Evolutionary conservation across 2,329 filamentous ascomycete species (phyloP), one percentile per base, ranked within the genome.

Genomic region (Fusarium camptoceras): DNA sequence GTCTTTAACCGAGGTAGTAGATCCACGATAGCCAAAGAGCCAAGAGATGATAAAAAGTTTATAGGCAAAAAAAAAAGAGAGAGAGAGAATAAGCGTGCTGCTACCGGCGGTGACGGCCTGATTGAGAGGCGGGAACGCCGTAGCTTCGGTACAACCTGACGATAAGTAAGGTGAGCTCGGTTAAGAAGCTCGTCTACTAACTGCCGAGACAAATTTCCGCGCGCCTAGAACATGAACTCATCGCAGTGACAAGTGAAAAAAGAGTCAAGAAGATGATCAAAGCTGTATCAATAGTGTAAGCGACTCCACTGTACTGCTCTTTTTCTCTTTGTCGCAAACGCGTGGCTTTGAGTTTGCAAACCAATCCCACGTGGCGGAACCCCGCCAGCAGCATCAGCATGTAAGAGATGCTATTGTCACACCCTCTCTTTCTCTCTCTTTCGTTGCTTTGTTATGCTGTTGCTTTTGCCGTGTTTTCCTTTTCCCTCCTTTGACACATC

Each of bases 351-450:
- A 68, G 34, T 18, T 37, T 37, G 68, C 50, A 72, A 74, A 68
- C 61, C 75, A 75, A 39, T 67, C 61, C 75, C 75, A 77, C 75
- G 75, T 77, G 75, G 75, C 73, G 59, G 10, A 64, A 58, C 63
- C 68, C 73, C 70, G 65, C 72, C 55, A 55, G 49, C 48, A 64
- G 57, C 24, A 58, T 60, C 66, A 12, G 20, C 43, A 27, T 15
- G 25, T 30, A 42, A 31, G 39, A 22, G 18, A 6, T 27, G n/a
- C 53, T 49, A 55, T 22, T 14, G 39, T 54, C 73, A 75, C 73
- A 58, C 73, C 73, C 49, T 54, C 31, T 46, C 30, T 41, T 39
- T 24, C 22, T 28, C 27, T 44, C 31, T 24, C 20, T 34, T 37
- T 46, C 34, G 30, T 7, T 63, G 24, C 20, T 47, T 20, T 47